phyloP scores from a whole-genome alignment of 1,284 basidiomycete species.

The Cutaneotrichosporon cavernicola region DNA sequence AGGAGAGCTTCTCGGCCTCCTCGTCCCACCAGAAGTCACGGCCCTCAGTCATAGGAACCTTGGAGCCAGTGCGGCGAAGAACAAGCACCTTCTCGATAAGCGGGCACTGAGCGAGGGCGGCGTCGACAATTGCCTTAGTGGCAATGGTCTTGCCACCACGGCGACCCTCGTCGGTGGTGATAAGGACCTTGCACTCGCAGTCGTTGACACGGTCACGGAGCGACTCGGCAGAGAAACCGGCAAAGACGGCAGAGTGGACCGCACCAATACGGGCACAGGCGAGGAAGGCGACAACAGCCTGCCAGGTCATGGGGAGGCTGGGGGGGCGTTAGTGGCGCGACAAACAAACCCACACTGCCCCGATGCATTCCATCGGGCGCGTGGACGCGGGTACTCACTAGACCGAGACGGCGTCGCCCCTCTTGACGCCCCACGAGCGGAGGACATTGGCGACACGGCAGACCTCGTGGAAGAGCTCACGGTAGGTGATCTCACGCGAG shows the following conservation, averaged over 20 bases:
- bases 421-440: slow-evolving; percentile 84
- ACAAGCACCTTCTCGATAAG: slow-evolving; percentile 88
- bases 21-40: slow-evolving; percentile 98
- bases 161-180: slow-evolving; percentile 93
- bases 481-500: slow-evolving; percentile 73
- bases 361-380: not conserved
- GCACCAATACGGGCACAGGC: slow-evolving; percentile 97
- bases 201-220: slow-evolving; percentile 90
- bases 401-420: slow-evolving; percentile 90
- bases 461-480: slow-evolving; percentile 85
- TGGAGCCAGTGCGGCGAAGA: slow-evolving; percentile 79
- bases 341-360: not conserved
- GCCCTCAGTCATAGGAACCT: slow-evolving; percentile 78
- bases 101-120: slow-evolving; percentile 81
- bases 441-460: slow-evolving; percentile 89
- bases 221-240: slow-evolving; percentile 95
- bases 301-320: slow-evolving; percentile 61
- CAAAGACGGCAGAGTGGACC: slow-evolving; percentile 97
- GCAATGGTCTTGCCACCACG: slow-evolving; percentile 94
- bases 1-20: slow-evolving; percentile 76
- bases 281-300: slow-evolving; percentile 91
- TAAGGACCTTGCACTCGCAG: slow-evolving; percentile 83
- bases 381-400: slow-evolving; percentile 56
- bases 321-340: slow-evolving; percentile 16
- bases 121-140: slow-evolving; percentile 89